Conservation (phyloP, 352 stramenopile species). For the Phytophthora kernoviae region DNA sequence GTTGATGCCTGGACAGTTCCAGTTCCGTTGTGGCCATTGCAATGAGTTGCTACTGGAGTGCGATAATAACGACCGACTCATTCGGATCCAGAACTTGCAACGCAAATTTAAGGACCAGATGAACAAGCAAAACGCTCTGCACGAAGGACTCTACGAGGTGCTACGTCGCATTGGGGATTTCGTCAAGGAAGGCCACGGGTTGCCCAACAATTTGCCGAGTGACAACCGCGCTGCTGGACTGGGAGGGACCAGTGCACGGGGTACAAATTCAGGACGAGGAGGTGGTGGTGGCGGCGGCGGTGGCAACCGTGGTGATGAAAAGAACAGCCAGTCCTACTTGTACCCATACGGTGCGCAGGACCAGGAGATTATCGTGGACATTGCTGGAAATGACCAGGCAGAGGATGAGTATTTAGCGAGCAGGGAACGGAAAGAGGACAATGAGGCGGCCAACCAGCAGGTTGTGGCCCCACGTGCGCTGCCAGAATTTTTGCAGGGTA, state of each 20-base stretch:
- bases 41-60: slow-evolving; percentile 87
- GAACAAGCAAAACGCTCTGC: slow-evolving; percentile 84
- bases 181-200: slow-evolving; percentile 70
- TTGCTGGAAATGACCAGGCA: slow-evolving; percentile 70
- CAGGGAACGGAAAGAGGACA: slow-evolving; percentile 74
- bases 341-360: slow-evolving; percentile 81
- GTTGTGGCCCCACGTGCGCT: slow-evolving; percentile 66
- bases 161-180: slow-evolving; percentile 81
- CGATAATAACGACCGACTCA: slow-evolving; percentile 85
- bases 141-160: slow-evolving; percentile 88
- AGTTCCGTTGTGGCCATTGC: slow-evolving; percentile 88
- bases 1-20: slow-evolving; percentile 80
- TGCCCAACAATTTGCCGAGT: slow-evolving; percentile 85
- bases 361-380: slow-evolving; percentile 89
- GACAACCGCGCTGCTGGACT: slow-evolving; percentile 84
- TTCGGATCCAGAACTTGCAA: slow-evolving; percentile 76
- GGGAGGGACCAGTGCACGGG: slow-evolving; percentile 69
- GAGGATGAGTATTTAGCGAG: slow-evolving; percentile 86
- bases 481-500: slow-evolving; percentile 82
- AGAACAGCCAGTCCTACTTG: slow-evolving; percentile 83
- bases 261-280: slow-evolving; percentile 39
- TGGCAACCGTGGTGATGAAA: slow-evolving; percentile 45
- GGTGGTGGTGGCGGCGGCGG: slow-evolving; percentile 44
- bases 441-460: slow-evolving; percentile 56
- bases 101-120: slow-evolving; percentile 91